These are phyloP conservation scores for Meyerozyma athensensis DNA, from an alignment of 1,139 yeast species.

Conservation along the genomic window DNA sequence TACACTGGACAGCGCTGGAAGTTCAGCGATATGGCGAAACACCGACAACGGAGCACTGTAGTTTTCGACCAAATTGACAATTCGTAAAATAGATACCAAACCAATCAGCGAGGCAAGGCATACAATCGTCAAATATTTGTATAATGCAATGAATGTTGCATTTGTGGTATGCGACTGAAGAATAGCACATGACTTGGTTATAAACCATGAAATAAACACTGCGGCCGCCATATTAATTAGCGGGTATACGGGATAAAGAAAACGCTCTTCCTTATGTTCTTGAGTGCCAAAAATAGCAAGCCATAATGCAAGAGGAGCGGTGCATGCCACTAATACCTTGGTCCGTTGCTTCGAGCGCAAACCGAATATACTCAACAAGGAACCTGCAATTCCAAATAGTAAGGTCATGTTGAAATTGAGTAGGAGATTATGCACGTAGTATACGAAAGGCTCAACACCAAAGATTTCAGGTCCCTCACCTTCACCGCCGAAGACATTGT, in stretches of 20 bases:
- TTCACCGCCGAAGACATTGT: conserved; percentile 72
- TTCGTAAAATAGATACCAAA: conserved; percentile 33
- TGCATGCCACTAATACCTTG: conserved; percentile 11
- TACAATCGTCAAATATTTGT: conserved; percentile 4
- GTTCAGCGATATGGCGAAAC: conserved; percentile 17
- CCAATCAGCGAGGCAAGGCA: conserved; percentile 13
- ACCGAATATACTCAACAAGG: conserved; percentile 20
- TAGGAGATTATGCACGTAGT: conserved; percentile 63
- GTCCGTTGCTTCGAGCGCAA: conserved; percentile 10
- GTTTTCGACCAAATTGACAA: conserved; percentile 43
- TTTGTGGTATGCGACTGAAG: background rate
- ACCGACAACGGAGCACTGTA: conserved; percentile 57
- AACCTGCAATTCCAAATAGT: conserved; percentile 44
- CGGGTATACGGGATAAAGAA: conserved; percentile 80
- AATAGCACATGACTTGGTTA: conserved; percentile 6
- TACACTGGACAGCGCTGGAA: conserved; percentile 6
- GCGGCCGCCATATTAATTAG: conserved; percentile 63
- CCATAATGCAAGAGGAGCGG: conserved; percentile 54
- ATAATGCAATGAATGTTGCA: background rate
- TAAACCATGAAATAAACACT: conserved; percentile 34
- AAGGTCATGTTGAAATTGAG: conserved; percentile 66
- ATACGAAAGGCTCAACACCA: conserved; percentile 81
- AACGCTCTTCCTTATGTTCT: conserved; percentile 93
- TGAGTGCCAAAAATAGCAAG: conserved; percentile 58
- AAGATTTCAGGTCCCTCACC: conserved; percentile 87